These are phyloP conservation scores for Hypoxylon perforatum DNA, from an alignment of 495 filamentous ascomycete genomes.

Conservation along the genomic window DNA sequence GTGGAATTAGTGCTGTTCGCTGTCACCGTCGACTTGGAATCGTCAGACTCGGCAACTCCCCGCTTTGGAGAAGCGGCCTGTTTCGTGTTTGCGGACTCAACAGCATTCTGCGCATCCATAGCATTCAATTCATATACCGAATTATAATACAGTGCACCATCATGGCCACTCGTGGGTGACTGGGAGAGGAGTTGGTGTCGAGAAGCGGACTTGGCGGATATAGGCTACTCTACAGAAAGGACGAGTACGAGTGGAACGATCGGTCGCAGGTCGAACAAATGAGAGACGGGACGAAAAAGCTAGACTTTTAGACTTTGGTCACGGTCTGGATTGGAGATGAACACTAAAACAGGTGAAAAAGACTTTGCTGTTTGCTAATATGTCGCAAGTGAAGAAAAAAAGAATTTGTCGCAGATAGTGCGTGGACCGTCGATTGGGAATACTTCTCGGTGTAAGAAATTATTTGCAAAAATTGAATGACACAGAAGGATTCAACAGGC, in stretches of 20 bases:
- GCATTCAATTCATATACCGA: constrained; percentile 63
- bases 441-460: constrained; percentile 33
- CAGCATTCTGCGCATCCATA: constrained; percentile 70
- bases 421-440: constrained; percentile 25
- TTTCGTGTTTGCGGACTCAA: constrained; percentile 66
- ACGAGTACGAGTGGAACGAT: constrained; percentile 31
- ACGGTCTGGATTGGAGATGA: constrained; percentile 4
- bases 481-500: constrained; percentile 30
- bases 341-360: constrained; percentile 13
- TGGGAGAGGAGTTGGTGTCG: constrained; percentile 30
- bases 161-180: constrained; percentile 59
- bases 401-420: constrained; percentile 25
- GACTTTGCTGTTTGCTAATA: constrained; percentile 36
- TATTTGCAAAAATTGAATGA: constrained; percentile 39
- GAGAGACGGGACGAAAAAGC: constrained; percentile 6
- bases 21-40: constrained; percentile 51
- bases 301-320: constrained; percentile 12
- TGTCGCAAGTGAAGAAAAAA: constrained; percentile 26
- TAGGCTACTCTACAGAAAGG: constrained; percentile 31
- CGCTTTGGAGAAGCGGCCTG: constrained; percentile 62
- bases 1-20: constrained; percentile 29
- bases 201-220: constrained; percentile 26
- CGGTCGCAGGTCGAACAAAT: constrained; percentile 41
- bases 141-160: constrained; percentile 62
- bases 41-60: constrained; percentile 55